Conservation (phyloP, 441 rosid species). For the Erysimum cheiri region DNA sequence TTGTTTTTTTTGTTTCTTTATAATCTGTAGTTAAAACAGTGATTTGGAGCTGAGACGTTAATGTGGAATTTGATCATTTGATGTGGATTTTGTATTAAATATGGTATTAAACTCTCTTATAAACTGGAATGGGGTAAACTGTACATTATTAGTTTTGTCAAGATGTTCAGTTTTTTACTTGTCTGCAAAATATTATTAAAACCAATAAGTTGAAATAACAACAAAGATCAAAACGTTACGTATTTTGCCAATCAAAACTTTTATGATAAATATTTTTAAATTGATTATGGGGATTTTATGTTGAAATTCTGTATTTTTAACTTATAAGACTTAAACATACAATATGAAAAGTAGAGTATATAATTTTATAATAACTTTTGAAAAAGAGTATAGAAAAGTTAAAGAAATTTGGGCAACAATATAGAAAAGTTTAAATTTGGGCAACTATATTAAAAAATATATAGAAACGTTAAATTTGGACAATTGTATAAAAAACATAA, state of each 20-base stretch:
- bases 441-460: no score
- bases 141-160: no score
- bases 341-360: not conserved
- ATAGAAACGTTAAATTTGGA: no score
- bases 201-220: not conserved
- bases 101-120: no score
- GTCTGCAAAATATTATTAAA: not conserved
- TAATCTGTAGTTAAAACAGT: slow-evolving; percentile 11
- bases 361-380: not conserved
- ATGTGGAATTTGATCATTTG: not conserved
- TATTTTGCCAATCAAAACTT: not conserved
- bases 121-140: not conserved
- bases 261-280: not conserved
- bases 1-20: not conserved
- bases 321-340: not conserved
- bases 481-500: no score
- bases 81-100: no score
- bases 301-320: not conserved
- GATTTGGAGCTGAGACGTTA: not conserved
- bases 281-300: not conserved
- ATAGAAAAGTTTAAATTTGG: no score
- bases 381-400: no score
- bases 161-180: not conserved
- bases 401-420: no score
- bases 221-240: not conserved